Percentiles rank a stretch among this genome's conserved stretches.
Evolutionary conservation across 2,329 filamentous ascomycete genomes (phyloP).

Genomic region (Ceratocystis alfenasii): DNA sequence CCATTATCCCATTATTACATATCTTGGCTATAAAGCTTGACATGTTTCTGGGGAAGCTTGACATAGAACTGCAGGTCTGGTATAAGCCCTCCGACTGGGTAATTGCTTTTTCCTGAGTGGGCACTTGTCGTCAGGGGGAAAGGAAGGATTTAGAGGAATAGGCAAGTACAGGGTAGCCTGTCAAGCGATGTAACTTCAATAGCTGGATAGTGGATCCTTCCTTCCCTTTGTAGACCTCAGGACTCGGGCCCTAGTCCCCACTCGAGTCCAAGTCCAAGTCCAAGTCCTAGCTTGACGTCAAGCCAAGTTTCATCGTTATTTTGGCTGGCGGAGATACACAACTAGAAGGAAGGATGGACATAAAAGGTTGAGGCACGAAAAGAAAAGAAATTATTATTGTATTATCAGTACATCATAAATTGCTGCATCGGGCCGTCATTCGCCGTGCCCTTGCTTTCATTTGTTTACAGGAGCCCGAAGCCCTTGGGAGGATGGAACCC

Average conservation of each 20-base stretch:
- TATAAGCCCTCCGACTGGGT: no score
- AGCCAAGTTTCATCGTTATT: neutral
- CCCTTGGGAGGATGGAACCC: slow-evolving; percentile 33
- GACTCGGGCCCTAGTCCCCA: neutral
- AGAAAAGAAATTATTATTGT: no score
- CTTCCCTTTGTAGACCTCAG: neutral
- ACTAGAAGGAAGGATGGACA: neutral
- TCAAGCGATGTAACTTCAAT: neutral
- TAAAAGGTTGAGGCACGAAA: no score
- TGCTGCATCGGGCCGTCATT: no score
- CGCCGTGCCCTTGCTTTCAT: neutral
- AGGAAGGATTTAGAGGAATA: neutral
- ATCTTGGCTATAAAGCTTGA: no score
- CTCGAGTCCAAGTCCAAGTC: neutral
- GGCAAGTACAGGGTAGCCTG: neutral
- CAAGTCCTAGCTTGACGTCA: neutral
- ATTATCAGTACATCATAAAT: no score
- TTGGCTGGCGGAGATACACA: neutral
- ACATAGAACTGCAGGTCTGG: no score
- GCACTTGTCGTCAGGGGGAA: neutral
- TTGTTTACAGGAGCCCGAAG: slow-evolving; percentile 4
- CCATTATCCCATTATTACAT: no score
- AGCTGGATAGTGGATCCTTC: neutral
- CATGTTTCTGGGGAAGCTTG: no score
- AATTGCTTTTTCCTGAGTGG: no score